Base-by-base conservation (phyloP, 2,329 filamentous ascomycete genomes). In the Bipolaris zeicola region DNA sequence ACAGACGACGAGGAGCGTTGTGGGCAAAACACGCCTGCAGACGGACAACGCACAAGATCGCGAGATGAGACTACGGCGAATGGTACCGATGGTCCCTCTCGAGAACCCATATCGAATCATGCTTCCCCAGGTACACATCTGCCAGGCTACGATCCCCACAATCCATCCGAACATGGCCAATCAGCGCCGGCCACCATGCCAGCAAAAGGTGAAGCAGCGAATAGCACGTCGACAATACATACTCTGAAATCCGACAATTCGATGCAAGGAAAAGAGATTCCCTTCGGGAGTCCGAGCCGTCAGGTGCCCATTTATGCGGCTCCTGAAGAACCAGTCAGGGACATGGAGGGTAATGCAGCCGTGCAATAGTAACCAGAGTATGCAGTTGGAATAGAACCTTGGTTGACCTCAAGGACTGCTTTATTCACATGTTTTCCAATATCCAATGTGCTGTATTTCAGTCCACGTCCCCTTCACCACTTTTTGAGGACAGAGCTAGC, bases 241-340 rank as follows among this genome's bases (percentile, higher is more conserved):
- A 51, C 63, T 8, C 49, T 65, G 14, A 26, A 33, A 7, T 44
- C 44, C 6, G 61, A 62, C 36, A 43, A 28, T 7, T 51, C 52
- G 11, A 48, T 42, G 18, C 50, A 54, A 42, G 68, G 67, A 6
- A 57, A 70, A 26, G 46, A 57, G 18, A 67, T 68, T 37, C 64
- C 66, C 2, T 63, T 72, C 34, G 65, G 60, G 5, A 69, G 61
- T 8, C 58, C 74, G 6, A 61, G 59, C 14, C 72, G 69, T 39
- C 77, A 73, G 44, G 45, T 78, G n/a, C 73, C 77, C 3, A 80
- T 81, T 76, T 80, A 80, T 60, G 54, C 67, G 5, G 48, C 80
- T n/a, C 76, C 78, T 2, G 68, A 73, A 48, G 74, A 79, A 36
- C 75, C 78, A 2, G 65, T 80, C 5, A 64, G 65, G 16, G 79